Percentiles rank a stretch among this genome's conserved stretches.
Evolutionary conservation across 768 basidiomycete genomes (phyloP).

Genomic region (Russula foetens): DNA sequence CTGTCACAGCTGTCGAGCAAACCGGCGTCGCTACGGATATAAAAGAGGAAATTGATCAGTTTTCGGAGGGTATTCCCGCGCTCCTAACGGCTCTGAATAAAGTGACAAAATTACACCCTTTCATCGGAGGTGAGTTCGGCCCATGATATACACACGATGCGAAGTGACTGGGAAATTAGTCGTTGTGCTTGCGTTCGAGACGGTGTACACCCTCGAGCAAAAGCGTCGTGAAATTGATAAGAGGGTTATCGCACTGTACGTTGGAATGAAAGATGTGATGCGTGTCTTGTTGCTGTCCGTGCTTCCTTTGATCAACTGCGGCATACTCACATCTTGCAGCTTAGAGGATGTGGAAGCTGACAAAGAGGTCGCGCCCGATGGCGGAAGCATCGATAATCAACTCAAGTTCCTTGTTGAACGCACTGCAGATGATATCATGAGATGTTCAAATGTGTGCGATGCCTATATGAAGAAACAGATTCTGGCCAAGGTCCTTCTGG

Average conservation of each 20-base stretch:
- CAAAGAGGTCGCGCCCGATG: conserved; percentile 26
- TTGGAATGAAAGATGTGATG: conserved; percentile 47
- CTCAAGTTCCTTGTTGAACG: conserved; percentile 26
- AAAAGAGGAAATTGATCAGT: conserved; percentile 18
- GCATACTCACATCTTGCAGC: conserved; percentile 18
- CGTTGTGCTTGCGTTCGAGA: conserved; percentile 41
- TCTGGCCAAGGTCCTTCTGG: conserved; percentile 24
- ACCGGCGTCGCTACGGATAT: not conserved
- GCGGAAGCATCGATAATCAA: conserved; percentile 28
- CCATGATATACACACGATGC: no score
- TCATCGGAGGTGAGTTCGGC: conserved; percentile 22
- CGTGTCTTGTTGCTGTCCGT: conserved; percentile 10
- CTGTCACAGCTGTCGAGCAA: not conserved
- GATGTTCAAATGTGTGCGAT: conserved; percentile 29
- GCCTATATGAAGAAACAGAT: conserved; percentile 27
- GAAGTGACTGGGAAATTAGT: conserved; percentile 23
- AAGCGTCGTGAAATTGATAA: conserved; percentile 43
- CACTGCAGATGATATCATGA: conserved; percentile 26
- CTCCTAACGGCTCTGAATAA: conserved; percentile 25
- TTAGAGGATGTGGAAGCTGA: conserved; percentile 25
- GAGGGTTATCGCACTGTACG: conserved; percentile 37
- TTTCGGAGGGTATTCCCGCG: conserved; percentile 23
- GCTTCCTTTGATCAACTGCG: not conserved
- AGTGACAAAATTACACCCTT: conserved; percentile 24
- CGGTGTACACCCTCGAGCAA: conserved; percentile 41